Evolutionary conservation across 2,329 filamentous ascomycete genomes (phyloP), one percentile per base, ranked within the genome.

Genomic region (Beauveria sp.): DNA sequence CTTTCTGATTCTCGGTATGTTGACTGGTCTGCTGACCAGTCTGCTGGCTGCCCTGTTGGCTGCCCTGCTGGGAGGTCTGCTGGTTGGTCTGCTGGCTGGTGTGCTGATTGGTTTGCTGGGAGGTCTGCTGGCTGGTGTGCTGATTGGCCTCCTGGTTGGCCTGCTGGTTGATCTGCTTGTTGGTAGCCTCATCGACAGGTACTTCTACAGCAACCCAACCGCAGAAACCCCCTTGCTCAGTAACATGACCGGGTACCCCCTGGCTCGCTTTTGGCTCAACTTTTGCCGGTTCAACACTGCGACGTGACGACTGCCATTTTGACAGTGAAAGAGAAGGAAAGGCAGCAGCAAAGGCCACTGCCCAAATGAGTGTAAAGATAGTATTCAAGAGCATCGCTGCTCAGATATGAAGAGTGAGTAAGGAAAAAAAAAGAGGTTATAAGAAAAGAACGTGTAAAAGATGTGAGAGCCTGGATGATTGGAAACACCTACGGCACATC

Each of bases 361-460:
- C 57, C 48, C 50, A 59, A 53, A 59, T 7, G 57, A 59, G 18
- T 18, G 57, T 53, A 53, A 59, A 41, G 41, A 59, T 54, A 9
- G 50, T 53, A 34, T 59, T 37, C 40, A 54, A 26, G 57, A 59
- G 57, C 57, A 59, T 59, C 41, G 18, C 50, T 59, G 50, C 57
- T 54, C 57, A 5, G 14, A 6, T 28, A 12, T 18, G 20, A 53
- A 37, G 28, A 59, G 37, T 46, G 46, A 26, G 22, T 34, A 37
- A 41, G 30, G 30, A 18, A 44, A 22, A 5, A 4, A 50, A 58
- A 37, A 37, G 14, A 37, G 5, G 3, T 14, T 16, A 16, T 6
- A 6, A 37, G 12, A 16, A 37, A 52, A 10, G 56, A 59, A 14
- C 26, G 56, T 59, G 7, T 59, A 30, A 28, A 34, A 57, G 34